Evolutionary conservation across 768 basidiomycete genomes (phyloP), one percentile per base, ranked within the genome.

Genomic region (Naganishia friedmannii): DNA sequence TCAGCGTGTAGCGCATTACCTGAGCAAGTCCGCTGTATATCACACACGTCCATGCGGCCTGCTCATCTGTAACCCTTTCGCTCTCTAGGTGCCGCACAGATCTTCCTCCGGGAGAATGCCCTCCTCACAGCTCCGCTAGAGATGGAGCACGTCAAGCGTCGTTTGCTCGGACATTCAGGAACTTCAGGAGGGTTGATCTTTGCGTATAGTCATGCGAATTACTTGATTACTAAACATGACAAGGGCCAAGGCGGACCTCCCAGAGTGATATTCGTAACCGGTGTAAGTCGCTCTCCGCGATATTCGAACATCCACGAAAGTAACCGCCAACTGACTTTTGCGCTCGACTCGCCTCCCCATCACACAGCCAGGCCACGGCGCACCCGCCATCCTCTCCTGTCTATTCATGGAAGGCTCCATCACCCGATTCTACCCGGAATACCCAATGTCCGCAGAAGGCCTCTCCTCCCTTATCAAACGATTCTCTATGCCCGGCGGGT

Each of bases 401-500:
- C 86, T 93, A 8, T 94, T 89, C 88, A 83, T 93, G 70, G 93
- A 96, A 80, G 88, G 89, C n/a, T 70, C 74, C 65, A 82, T 83
- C 78, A 78, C 80, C 42, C 76, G 81, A 48, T 83, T 84, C 77
- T 84, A 84, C 75, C 81, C 82, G 12, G 70, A 82, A 65, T 83
- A 83, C 77, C 76, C 80, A n/a, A 78, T 81, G 76, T 78, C 70
- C 29, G 56, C 72, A 29, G 58, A 74, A 17, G 78, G 79, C 26
- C 69, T 80, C 63, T 82, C 87, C 56, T 86, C 85, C 66, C 88
- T 93, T 74, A 86, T 92, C 72, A 83, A 87, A 5, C 83, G 84
- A 26, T 95, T 94, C 83, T 90, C 89, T 56, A 86, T 85, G 57
- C 92, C 92, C 0, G 89, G 90, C 26, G 92, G 93, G 28, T 90